These are phyloP conservation scores for Sugiyamaella americana DNA, from an alignment of 805 yeast species.

Conservation along the genomic window DNA sequence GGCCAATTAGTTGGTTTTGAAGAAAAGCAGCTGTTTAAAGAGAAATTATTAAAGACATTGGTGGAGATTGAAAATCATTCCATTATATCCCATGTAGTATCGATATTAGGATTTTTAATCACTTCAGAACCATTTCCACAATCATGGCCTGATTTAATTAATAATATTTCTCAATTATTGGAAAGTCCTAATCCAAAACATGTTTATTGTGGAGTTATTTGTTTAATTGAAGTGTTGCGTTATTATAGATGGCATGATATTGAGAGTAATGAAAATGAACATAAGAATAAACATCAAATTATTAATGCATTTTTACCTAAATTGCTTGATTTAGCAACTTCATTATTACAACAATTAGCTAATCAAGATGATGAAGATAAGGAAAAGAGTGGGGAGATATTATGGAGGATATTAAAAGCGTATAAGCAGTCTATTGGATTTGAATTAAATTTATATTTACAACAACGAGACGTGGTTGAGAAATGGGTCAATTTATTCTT, in stretches of 20 bases:
- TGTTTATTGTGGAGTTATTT: constrained; percentile 58
- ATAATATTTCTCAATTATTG: constrained; percentile 2
- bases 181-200: constrained; percentile 1
- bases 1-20: not conserved
- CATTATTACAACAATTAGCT: constrained; percentile 24
- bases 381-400: constrained; percentile 50
- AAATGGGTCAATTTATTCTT: constrained; percentile 77
- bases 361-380: not conserved
- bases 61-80: constrained; percentile 1
- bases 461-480: constrained; percentile 44
- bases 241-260: constrained; percentile 52
- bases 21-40: constrained; percentile 3
- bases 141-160: constrained; percentile 13
- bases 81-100: constrained; percentile 1
- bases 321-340: constrained; percentile 51
- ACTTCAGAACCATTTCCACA: constrained; percentile 9
- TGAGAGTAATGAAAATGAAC: not conserved
- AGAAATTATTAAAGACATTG: constrained; percentile 6
- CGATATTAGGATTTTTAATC: constrained; percentile 4
- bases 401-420: constrained; percentile 64
- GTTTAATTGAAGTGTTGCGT: constrained; percentile 48
- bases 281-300: not conserved
- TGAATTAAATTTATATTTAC: constrained; percentile 61
- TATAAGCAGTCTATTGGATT: constrained; percentile 61
- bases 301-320: constrained; percentile 48